These are phyloP conservation scores for Bruguiera hainesii DNA, from an alignment of 441 rosid genomes.

Conservation along the genomic window DNA sequence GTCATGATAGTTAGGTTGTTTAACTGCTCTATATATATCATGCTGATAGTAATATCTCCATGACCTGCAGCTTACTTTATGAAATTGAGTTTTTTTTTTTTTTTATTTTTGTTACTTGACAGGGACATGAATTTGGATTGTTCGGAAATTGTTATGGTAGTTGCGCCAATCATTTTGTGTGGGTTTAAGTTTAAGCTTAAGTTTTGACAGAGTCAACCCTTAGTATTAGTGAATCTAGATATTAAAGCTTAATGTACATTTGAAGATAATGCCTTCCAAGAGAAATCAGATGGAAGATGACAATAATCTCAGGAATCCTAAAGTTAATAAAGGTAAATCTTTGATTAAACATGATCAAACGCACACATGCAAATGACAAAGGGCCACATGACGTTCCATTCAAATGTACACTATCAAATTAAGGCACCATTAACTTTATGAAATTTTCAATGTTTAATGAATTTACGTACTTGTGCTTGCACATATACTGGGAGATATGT, in stretches of 20 bases:
- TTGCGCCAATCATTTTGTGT: neutral
- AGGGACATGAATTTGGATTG: neutral
- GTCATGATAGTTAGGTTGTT: slow-evolving; percentile 1
- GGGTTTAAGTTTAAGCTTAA: neutral
- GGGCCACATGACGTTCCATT: slow-evolving; percentile 8
- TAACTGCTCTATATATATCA: slow-evolving; percentile 6
- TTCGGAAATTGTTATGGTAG: neutral
- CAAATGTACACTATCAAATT: neutral
- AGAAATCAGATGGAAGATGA: slow-evolving; percentile 2
- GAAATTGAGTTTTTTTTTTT: neutral
- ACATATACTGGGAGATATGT: too few species aligned
- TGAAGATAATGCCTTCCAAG: neutral
- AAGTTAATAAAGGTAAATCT: slow-evolving; percentile 15
- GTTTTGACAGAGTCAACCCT: neutral
- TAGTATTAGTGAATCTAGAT: neutral
- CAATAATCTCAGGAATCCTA: neutral
- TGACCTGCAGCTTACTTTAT: neutral
- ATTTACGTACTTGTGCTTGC: too few species aligned
- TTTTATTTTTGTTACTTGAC: neutral
- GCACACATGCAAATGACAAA: slow-evolving; percentile 30
- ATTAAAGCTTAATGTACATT: neutral
- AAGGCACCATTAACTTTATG: too few species aligned
- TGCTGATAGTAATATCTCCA: neutral
- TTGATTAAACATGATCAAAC: slow-evolving; percentile 21
- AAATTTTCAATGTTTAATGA: too few species aligned